phyloP scores from a whole-genome alignment of 352 stramenopile species.

The Peronospora farinosa region DNA sequence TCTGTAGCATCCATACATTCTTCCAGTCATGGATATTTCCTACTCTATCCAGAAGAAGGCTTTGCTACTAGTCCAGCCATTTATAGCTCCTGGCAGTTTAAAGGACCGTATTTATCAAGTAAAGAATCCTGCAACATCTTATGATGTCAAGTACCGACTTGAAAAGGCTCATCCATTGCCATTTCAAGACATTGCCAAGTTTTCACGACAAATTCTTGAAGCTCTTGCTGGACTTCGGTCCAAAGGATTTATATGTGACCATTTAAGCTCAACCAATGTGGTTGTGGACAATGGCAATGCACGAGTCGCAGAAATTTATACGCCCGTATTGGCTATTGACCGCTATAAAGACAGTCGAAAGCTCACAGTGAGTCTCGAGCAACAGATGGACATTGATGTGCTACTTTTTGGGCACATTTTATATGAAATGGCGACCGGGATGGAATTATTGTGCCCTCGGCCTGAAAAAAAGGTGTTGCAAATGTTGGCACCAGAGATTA shows the following conservation, averaged over 20 bases:
- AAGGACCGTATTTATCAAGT: conserved; percentile 62
- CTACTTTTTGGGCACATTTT: conserved; percentile 65
- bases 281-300: conserved; percentile 56
- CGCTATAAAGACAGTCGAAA: conserved; percentile 46
- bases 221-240: conserved; percentile 43
- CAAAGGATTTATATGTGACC: conserved; percentile 65
- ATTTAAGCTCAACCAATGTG: conserved; percentile 59
- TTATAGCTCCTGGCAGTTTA: conserved; percentile 42
- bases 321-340: conserved; percentile 53
- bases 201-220: conserved; percentile 54
- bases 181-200: conserved; percentile 48
- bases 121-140: conserved; percentile 31
- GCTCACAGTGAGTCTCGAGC: conserved; percentile 55
- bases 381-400: conserved; percentile 59
- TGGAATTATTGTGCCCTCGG: conserved; percentile 38
- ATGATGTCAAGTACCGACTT: conserved; percentile 49
- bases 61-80: conserved; percentile 63
- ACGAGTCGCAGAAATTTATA: conserved; percentile 57
- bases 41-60: conserved; percentile 63
- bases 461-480: conserved; percentile 48
- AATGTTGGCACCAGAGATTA: conserved; percentile 46
- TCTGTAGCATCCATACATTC: conserved; percentile 59
- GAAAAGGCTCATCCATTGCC: conserved; percentile 33
- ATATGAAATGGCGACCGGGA: conserved; percentile 72
- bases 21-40: conserved; percentile 60